Percentiles rank a stretch among this genome's conserved stretches.
These are phyloP conservation scores for Lentinula novae-zelandiae DNA, from an alignment of 1,284 basidiomycete genomes.

Conservation along the genomic window DNA sequence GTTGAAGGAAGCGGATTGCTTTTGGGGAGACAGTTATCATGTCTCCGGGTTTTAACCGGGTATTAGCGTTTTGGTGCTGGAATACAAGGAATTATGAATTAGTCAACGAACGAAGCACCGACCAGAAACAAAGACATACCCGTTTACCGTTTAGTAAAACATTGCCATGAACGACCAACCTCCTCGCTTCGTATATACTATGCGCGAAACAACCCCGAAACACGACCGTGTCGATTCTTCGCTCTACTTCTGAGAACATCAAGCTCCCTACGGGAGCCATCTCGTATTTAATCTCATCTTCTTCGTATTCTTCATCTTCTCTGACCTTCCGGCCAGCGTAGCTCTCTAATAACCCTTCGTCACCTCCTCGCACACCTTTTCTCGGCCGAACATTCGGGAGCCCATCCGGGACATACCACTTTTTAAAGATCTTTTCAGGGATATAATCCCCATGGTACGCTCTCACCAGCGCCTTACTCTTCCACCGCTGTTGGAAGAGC, in stretches of 20 bases:
- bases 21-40: constrained; percentile 86
- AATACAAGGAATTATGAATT: neutral
- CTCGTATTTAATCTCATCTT: constrained; percentile 57
- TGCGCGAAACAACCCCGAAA: constrained; percentile 91
- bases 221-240: constrained; percentile 88
- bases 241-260: constrained; percentile 93
- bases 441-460: constrained; percentile 98
- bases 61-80: constrained; percentile 84
- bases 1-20: constrained; percentile 75
- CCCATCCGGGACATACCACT: constrained; percentile 88
- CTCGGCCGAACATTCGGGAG: constrained; percentile 83
- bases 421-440: constrained; percentile 89
- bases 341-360: constrained; percentile 43
- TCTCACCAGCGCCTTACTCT: constrained; percentile 84
- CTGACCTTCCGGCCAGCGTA: constrained; percentile 54
- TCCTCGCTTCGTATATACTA: constrained; percentile 87
- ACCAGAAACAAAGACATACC: constrained; percentile 44
- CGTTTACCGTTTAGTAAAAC: constrained; percentile 89
- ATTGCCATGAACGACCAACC: constrained; percentile 83
- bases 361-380: constrained; percentile 35
- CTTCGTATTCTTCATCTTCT: constrained; percentile 38
- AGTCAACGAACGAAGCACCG: constrained; percentile 3
- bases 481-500: constrained; percentile 93
- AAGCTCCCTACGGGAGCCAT: constrained; percentile 83
- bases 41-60: constrained; percentile 91